Conservation (phyloP, 305 asterid genomes). For the Salvia sclarea region DNA sequence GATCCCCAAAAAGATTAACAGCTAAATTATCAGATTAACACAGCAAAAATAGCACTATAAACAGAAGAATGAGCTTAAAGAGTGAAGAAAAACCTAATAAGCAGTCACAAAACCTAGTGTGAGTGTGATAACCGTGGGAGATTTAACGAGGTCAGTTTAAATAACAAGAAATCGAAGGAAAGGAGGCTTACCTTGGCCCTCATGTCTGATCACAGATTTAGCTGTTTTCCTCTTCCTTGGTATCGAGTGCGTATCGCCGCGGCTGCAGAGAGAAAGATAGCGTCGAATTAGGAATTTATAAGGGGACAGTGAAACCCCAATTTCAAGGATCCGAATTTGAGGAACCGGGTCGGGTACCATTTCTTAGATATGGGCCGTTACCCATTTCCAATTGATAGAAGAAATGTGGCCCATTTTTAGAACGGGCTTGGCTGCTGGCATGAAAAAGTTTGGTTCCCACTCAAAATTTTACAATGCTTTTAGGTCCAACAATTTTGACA, state of each 20-base stretch:
- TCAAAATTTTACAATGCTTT: no score
- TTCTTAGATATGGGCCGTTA: not conserved
- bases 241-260: not conserved
- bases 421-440: no score
- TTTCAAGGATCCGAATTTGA: not conserved
- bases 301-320: slow-evolving; percentile 16
- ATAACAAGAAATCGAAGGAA: not conserved
- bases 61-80: not conserved
- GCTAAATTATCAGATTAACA: not conserved
- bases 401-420: no score
- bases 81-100: not conserved
- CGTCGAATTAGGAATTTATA: not conserved
- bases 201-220: slow-evolving; percentile 28
- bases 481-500: no score
- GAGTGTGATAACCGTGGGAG: not conserved
- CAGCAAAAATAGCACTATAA: not conserved
- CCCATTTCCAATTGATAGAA: no score
- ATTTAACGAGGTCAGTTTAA: not conserved
- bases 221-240: not conserved
- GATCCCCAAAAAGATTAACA: not conserved
- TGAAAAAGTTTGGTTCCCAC: no score
- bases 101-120: no score
- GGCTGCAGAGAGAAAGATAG: not conserved
- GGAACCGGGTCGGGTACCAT: not conserved
- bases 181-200: slow-evolving; percentile 45